A percentile compares a stretch with the other conserved stretches of the same genome.
These are phyloP conservation scores for Penicillium psychrosexuale DNA, from an alignment of 2,329 filamentous ascomycete species.

Conservation along the genomic window DNA sequence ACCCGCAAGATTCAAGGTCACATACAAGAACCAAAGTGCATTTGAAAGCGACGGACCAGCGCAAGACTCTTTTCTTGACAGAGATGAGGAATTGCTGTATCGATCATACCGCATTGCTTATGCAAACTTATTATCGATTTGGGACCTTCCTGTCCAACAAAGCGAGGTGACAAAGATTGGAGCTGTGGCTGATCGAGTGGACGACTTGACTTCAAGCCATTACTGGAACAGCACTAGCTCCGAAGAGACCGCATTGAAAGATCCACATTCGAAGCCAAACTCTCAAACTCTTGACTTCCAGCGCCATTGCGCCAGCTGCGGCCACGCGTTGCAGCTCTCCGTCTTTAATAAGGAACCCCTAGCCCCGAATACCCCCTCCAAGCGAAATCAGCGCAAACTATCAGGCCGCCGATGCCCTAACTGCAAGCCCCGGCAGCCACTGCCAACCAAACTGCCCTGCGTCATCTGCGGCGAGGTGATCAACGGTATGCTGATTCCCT, in stretches of 20 bases:
- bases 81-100: constrained; percentile 48
- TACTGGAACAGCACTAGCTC: constrained; percentile 27
- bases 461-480: constrained; percentile 45
- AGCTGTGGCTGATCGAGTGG: constrained; percentile 39
- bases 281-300: constrained; percentile 41
- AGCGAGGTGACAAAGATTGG: constrained; percentile 60
- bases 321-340: constrained; percentile 36
- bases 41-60: constrained; percentile 54
- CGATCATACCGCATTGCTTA: constrained; percentile 56
- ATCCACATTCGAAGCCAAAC: constrained; percentile 14
- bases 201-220: constrained; percentile 19
- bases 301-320: constrained; percentile 43
- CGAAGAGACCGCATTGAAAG: constrained; percentile 25
- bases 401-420: constrained; percentile 31
- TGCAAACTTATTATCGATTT: constrained; percentile 57
- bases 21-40: constrained; percentile 55
- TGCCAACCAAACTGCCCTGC: constrained; percentile 40
- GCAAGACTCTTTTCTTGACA: constrained; percentile 50
- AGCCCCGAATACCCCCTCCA: constrained; percentile 19
- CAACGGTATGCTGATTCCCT: constrained; percentile 46
- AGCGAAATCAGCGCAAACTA: constrained; percentile 18
- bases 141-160: constrained; percentile 54
- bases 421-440: constrained; percentile 35
- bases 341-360: constrained; percentile 30
- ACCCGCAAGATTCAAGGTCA: constrained; percentile 44